phyloP scores from a whole-genome alignment of 352 stramenopile genomes.

The Pythium biforme region DNA sequence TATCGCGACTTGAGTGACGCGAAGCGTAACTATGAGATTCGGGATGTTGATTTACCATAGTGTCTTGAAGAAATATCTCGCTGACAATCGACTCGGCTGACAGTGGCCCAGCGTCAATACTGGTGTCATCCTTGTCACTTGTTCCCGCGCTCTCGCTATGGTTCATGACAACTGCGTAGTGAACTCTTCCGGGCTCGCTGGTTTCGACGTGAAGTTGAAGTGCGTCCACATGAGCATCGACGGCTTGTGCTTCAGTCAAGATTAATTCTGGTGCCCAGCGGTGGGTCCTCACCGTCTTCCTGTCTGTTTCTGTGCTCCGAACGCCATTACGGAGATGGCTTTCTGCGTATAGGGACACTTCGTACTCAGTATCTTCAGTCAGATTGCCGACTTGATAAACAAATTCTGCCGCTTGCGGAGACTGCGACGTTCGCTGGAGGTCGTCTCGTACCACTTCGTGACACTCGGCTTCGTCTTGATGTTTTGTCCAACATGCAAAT shows the following conservation, averaged over 20 bases:
- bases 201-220: slow-evolving; percentile 28
- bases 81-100: slow-evolving; percentile 14
- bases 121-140: neutral
- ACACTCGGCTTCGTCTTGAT: slow-evolving; percentile 14
- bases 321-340: slow-evolving; percentile 58
- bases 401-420: slow-evolving; percentile 25
- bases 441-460: slow-evolving; percentile 33
- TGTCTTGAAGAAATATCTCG: neutral
- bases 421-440: slow-evolving; percentile 27
- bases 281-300: slow-evolving; percentile 38
- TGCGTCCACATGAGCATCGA: slow-evolving; percentile 35
- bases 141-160: neutral
- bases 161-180: slow-evolving; percentile 38
- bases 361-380: slow-evolving; percentile 46
- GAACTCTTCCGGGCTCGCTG: slow-evolving; percentile 37
- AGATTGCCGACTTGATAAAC: slow-evolving; percentile 51
- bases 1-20: neutral
- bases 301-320: slow-evolving; percentile 31
- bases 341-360: slow-evolving; percentile 51
- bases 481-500: slow-evolving; percentile 35
- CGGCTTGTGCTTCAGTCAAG: slow-evolving; percentile 21
- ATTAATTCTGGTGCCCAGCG: slow-evolving; percentile 37
- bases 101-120: neutral
- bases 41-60: slow-evolving; percentile 2
- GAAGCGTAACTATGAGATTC: slow-evolving; percentile 17